Evolutionary conservation across 345 rosid genomes (phyloP), one percentile per base, ranked within the genome.

Genomic region (Ceriops zippeliana): DNA sequence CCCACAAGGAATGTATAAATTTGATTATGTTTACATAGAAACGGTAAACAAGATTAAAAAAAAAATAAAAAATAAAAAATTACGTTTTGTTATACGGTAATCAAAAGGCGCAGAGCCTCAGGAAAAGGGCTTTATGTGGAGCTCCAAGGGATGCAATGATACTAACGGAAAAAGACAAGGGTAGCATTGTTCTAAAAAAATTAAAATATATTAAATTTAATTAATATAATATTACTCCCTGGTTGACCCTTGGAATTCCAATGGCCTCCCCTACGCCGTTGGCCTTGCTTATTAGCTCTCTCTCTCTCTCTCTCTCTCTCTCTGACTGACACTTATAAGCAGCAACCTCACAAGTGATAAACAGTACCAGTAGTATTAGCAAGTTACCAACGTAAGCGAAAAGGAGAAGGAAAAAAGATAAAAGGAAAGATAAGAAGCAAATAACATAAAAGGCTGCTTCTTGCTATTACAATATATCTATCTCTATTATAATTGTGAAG

Each of bases 211-310:
- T 38, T 38, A 9, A 8, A 38, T 38, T 21, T 24, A 24, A 24
- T 56, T 56, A 21, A 56, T 21, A 56, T 56, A 56, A 9, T 56
- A 56, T 60, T 66, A 65, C 63, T 70, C 79, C 71, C 68, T 75
- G 84, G 96, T 93, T 91, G 98, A 93, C 97, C 92, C 89, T 85
- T 80, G 52, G 75, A 83, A 82, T 78, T 83, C 91, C 95, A 86
- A 84, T 86, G 88, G 92, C 96, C 89, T 96, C 97, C 97, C 98
- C 96, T 84, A 82, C 97, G 98, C 84, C 96, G 90, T 74, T 86
- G 98, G 90, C 74, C 81, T 82, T 81, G 92, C 28, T 22, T 42
- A 13, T 13, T 34, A 34, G 37, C 37, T 24, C 26, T 24, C 26
- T 24, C 26, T 24, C 26, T 24, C 26, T 24, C 26, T 24, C 26